Base-by-base conservation (phyloP, 2,329 filamentous ascomycete genomes). In the Ophiosphaerella narmari region DNA sequence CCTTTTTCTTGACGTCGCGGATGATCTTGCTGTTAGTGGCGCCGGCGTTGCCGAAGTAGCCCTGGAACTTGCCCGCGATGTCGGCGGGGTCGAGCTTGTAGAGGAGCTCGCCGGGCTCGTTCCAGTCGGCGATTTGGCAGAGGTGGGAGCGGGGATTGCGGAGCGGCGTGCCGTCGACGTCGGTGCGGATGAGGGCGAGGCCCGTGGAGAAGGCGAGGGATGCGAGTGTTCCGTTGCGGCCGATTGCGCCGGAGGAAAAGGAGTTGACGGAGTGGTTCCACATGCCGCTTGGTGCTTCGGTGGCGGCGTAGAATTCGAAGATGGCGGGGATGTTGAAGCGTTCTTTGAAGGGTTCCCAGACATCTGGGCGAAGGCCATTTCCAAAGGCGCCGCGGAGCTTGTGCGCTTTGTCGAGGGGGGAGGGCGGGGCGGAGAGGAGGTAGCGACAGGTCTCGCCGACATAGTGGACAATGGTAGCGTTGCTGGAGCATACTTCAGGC, bases 91-190 rank as follows among this genome's bases (percentile, higher is more conserved):
- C 69, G 14, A 73, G 62, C 13, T 64, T 66, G 45, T 60, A 68
- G n/a, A 92, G 73, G 4, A 92, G 84, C 72, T 93, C 89, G 11
- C 89, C 89, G 1, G 88, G 86, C 33, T 84, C 78, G 12, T 84
- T 81, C 62, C 85, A 86, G 0, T 82, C 73, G 35, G 81, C 78
- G n/a, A 86, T 78, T 18, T 75, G 72, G 1, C 83, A 88, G 42
- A 90, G 86, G 0, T 87, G 86, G 0, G 87, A 89, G 48, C 78
- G 77, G 0, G 82, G 77, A 63, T 90, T 81, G 13, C 88, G 80
- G 37, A 80, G 76, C 36, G 90, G 84, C 24, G 86, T 84, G 0
- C 86, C 85, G 12, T 85, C 82, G 13, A 85, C 76, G 59, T 91
- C 87, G 46, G 89, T 82, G 24, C 80, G 80, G 1, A 90, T 86